These are phyloP conservation scores for Kodamaea ohmeri DNA, from an alignment of 1,139 yeast species.

Conservation along the genomic window DNA sequence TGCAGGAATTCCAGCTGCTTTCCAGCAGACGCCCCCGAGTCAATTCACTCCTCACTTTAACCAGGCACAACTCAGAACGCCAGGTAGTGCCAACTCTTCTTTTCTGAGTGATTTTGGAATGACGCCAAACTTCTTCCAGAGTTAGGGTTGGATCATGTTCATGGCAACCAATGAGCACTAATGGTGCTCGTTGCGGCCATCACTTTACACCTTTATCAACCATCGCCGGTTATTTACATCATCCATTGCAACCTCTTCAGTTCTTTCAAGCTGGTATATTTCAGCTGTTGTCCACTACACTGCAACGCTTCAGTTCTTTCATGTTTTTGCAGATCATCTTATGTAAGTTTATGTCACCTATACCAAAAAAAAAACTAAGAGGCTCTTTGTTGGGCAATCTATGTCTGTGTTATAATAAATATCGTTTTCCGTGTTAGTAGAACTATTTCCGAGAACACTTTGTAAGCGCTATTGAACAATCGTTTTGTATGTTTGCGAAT, in stretches of 20 bases:
- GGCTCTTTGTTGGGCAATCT: slow-evolving; percentile 1
- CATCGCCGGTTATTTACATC: background rate
- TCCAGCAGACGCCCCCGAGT: slow-evolving; percentile 1
- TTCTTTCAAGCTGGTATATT: slow-evolving; percentile 2
- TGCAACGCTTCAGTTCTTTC: slow-evolving; percentile 8
- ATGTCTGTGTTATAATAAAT: slow-evolving; percentile 9
- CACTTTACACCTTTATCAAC: background rate
- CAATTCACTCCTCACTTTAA: slow-evolving; percentile 7
- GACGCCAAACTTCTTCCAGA: slow-evolving; percentile 3
- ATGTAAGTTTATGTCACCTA: slow-evolving; percentile 10
- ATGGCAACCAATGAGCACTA: too few species aligned
- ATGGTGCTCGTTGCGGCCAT: too few species aligned
- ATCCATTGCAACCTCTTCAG: slow-evolving; percentile 5
- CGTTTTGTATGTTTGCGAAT: too few species aligned
- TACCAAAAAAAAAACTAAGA: slow-evolving; percentile 7
- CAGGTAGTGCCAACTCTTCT: slow-evolving; percentile 5
- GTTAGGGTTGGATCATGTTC: background rate
- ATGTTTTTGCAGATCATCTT: slow-evolving; percentile 8
- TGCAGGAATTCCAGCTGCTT: background rate
- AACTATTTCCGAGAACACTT: too few species aligned
- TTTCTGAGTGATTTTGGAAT: slow-evolving; percentile 5
- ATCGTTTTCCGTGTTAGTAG: too few species aligned
- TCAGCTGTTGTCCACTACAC: slow-evolving; percentile 4
- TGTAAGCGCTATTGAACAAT: too few species aligned
- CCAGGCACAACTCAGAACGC: slow-evolving; percentile 3